Base-by-base conservation (phyloP, 192 early-diverging fungal genomes). In the Umbelopsis sp. region DNA sequence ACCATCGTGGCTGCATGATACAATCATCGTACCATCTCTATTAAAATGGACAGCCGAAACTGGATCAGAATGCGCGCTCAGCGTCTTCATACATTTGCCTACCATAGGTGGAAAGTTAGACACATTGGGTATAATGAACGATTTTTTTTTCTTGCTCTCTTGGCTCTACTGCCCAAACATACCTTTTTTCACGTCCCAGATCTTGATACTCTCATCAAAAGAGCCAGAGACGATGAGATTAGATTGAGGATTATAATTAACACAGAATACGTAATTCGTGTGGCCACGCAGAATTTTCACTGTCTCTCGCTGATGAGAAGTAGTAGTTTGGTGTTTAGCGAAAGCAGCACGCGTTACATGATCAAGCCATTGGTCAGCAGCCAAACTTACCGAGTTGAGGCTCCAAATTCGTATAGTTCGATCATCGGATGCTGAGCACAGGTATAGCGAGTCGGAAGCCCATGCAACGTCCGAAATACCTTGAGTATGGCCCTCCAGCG, bases 401-500 rank as follows among this genome's bases (percentile, higher is more conserved):
- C 89, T 89, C 96, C 96, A 99, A 67, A 99, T 93, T 21, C 94
- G 89, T 53, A 99, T 91, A 0, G 92, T 96, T 68, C 89, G 94
- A 84, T 99, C 98, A 82, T 99, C 98, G 2, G 93, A 95, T 8
- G 90, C 96, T 3, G 96, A 95, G 49, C 92, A 93, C 21, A 99
- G 81, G 44, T 85, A 89, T 55, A 83, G 80, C 18, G 98, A 98
- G 71, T 99, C 98, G 0, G 90, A 85, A 12, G 97, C 89, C 98
- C 98, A 99, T 46, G 96, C 90, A 23, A 98, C 87, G 77, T 99
- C 98, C 2, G 96, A 98, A 20, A 99, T 92, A 33, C 98, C 98
- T 73, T 91, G 86, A 0, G 86, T 82, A 72, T 99, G 98, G 41
- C 97, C 98, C 71, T 91, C 89, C 69, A 98, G 80, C 1, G 94